phyloP scores from a whole-genome alignment of 192 early-diverging fungal genomes.

The Linnemannia zychae region DNA sequence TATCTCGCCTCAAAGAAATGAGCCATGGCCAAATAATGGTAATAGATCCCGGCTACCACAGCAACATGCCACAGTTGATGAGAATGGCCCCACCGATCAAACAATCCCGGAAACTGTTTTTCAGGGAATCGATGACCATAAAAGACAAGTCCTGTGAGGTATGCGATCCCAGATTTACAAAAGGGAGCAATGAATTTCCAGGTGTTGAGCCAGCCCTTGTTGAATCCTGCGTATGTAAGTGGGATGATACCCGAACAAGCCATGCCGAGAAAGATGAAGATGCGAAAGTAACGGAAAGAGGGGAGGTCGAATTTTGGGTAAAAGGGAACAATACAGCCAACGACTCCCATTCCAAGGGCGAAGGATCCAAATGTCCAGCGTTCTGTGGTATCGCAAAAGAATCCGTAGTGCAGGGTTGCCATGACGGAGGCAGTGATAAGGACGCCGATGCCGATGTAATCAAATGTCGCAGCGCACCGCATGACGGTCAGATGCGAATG shows the following conservation, averaged over 20 bases:
- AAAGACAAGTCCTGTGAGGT: constrained; percentile 64
- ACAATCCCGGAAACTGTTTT: constrained; percentile 65
- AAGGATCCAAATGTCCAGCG: constrained; percentile 58
- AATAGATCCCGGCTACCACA: constrained; percentile 69
- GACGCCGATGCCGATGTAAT: constrained; percentile 72
- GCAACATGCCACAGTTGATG: constrained; percentile 71
- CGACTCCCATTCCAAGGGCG: constrained; percentile 34
- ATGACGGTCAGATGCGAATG: constrained; percentile 60
- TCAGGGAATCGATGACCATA: constrained; percentile 71
- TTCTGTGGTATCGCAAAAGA: constrained; percentile 59
- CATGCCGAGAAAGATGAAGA: constrained; percentile 63
- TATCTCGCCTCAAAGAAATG: constrained; percentile 61
- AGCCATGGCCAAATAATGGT: constrained; percentile 65
- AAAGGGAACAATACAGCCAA: constrained; percentile 60
- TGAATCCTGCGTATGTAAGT: constrained; percentile 53
- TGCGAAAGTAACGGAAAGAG: constrained; percentile 59
- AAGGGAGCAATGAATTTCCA: constrained; percentile 60
- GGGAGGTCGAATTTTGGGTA: constrained; percentile 65
- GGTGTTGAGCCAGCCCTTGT: constrained; percentile 52
- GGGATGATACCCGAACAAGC: constrained; percentile 62
- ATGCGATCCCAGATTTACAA: constrained; percentile 59
- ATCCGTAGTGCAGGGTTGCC: constrained; percentile 65
- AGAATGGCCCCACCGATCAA: constrained; percentile 66
- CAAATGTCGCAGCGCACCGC: constrained; percentile 65
- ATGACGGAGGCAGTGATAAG: constrained; percentile 69